A percentile compares a stretch with the other conserved stretches of the same genome.
Evolutionary conservation across 1,284 basidiomycete species (phyloP).

Genomic region (Trametes hirsuta): DNA sequence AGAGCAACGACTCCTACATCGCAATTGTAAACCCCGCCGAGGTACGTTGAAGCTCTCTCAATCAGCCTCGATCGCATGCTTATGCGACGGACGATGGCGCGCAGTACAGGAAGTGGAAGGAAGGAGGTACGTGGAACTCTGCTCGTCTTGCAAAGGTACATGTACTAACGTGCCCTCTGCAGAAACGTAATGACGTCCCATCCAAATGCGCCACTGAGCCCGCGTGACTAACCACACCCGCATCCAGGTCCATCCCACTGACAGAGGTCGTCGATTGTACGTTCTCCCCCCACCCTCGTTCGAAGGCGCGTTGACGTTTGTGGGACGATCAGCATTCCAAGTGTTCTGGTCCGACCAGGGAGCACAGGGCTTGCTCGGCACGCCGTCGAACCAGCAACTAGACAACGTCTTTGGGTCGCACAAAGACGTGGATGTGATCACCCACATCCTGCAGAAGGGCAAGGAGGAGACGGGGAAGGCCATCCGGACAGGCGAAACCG

Average conservation of each 20-base stretch:
- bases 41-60: conserved; percentile 45
- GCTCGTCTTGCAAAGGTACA: conserved; percentile 20
- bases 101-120: conserved; percentile 80
- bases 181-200: conserved; percentile 65
- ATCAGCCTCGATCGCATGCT: conserved; percentile 12
- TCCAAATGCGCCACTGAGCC: neutral
- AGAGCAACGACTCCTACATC: conserved; percentile 71
- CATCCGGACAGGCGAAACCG: conserved; percentile 36
- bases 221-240: conserved; percentile 11
- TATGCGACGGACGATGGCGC: conserved; percentile 5
- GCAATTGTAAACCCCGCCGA: conserved; percentile 68
- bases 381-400: conserved; percentile 77
- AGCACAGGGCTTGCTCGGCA: conserved; percentile 68
- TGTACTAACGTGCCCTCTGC: conserved; percentile 21
- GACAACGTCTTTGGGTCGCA: conserved; percentile 68
- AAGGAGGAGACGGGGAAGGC: conserved; percentile 54
- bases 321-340: conserved; percentile 42
- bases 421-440: conserved; percentile 67
- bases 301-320: conserved; percentile 2
- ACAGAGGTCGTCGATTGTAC: conserved; percentile 76
- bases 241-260: conserved; percentile 62
- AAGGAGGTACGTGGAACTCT: conserved; percentile 57
- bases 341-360: conserved; percentile 67
- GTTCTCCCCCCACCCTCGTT: conserved; percentile 31
- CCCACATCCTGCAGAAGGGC: conserved; percentile 63